These are phyloP conservation scores for Nicotiana noctiflora DNA, from an alignment of 257 asterid species.

Conservation along the genomic window DNA sequence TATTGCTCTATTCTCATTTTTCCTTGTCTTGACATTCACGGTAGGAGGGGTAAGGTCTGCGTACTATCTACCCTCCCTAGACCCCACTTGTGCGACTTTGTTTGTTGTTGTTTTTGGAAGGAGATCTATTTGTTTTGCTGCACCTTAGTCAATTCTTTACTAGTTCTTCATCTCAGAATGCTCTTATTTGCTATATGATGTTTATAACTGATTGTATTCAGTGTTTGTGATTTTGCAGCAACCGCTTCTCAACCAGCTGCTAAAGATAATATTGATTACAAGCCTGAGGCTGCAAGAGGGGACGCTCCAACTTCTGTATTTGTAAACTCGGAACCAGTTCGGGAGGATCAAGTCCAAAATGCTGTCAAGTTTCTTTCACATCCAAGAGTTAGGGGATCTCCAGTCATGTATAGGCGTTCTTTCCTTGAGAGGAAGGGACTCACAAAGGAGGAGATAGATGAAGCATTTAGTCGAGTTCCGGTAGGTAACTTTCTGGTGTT, in stretches of 20 bases:
- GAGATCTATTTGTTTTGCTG: neutral
- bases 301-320: slow-evolving; percentile 77
- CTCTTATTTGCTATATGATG: neutral
- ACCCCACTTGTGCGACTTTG: no score
- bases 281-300: slow-evolving; percentile 46
- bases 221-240: slow-evolving; percentile 15
- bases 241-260: slow-evolving; percentile 25
- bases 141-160: neutral
- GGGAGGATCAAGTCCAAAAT: slow-evolving; percentile 92
- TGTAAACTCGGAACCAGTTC: slow-evolving; percentile 84
- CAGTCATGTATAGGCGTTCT: slow-evolving; percentile 81
- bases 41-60: no score
- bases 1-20: no score
- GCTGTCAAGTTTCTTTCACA: slow-evolving; percentile 97
- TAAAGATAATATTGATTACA: slow-evolving; percentile 29
- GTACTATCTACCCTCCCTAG: no score
- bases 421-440: slow-evolving; percentile 99
- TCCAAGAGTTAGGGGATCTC: slow-evolving; percentile 92
- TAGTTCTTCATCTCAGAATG: neutral
- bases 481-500: slow-evolving; percentile 30
- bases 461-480: slow-evolving; percentile 90
- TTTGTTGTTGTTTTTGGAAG: neutral
- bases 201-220: neutral
- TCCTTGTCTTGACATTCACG: no score
- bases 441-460: slow-evolving; percentile 97